These are phyloP conservation scores for Penicillium egyptiacum DNA, from an alignment of 495 filamentous ascomycete genomes.

Conservation along the genomic window DNA sequence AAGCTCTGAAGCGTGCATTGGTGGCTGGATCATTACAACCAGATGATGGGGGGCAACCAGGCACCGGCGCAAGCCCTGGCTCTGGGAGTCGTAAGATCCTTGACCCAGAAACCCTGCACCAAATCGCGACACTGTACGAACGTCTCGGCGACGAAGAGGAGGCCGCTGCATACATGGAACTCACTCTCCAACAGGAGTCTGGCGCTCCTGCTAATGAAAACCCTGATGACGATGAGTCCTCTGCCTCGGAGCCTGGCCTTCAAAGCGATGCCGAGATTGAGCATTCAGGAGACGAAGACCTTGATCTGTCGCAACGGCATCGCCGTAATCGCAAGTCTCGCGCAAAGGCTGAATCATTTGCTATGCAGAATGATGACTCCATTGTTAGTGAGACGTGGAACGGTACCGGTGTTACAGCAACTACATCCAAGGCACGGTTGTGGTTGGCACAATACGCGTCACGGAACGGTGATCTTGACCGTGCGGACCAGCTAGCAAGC, in stretches of 20 bases:
- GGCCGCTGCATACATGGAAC: conserved; percentile 89
- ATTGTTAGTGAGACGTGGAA: conserved; percentile 45
- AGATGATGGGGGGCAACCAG: conserved; percentile 36
- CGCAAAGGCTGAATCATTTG: conserved; percentile 35
- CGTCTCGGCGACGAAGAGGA: conserved; percentile 70
- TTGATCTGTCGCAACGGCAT: conserved; percentile 11
- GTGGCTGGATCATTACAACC: conserved; percentile 81
- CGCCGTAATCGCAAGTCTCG: conserved; percentile 27
- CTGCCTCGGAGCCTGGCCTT: conserved; percentile 20
- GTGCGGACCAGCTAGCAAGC: conserved; percentile 77
- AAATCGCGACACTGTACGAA: conserved; percentile 90
- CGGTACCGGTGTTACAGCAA: conserved; percentile 77
- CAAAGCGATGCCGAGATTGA: conserved; percentile 39
- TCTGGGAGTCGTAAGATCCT: conserved; percentile 53
- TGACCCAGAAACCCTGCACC: conserved; percentile 85
- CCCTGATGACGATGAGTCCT: conserved; percentile 36
- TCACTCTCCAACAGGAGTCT: conserved; percentile 82
- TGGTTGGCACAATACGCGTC: conserved; percentile 89
- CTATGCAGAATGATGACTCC: conserved; percentile 50
- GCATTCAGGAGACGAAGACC: conserved; percentile 44
- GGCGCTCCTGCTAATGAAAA: conserved; percentile 45
- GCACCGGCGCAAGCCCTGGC: conserved; percentile 26
- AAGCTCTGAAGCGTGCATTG: conserved; percentile 88
- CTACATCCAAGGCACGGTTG: conserved; percentile 87
- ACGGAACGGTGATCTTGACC: conserved; percentile 65